phyloP scores from a whole-genome alignment of 306 rosid genomes.

The Prunus mira region DNA sequence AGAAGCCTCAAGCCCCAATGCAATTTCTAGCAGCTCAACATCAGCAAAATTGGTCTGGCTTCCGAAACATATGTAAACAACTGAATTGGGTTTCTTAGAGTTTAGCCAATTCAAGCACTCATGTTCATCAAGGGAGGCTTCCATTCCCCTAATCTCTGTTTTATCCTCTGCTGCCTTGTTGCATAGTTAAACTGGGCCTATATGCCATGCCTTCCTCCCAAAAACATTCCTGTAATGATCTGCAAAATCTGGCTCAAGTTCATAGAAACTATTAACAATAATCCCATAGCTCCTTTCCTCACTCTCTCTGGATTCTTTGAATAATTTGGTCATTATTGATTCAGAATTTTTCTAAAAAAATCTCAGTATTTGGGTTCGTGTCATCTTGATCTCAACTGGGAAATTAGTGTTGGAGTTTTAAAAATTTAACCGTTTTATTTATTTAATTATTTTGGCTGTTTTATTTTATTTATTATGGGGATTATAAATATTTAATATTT shows the following conservation, averaged over 20 bases:
- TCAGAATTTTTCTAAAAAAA: neutral
- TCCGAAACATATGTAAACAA: conserved; percentile 35
- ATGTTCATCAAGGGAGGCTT: conserved; percentile 12
- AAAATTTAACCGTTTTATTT: no score
- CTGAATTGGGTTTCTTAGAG: conserved; percentile 26
- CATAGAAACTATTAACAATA: conserved; percentile 8
- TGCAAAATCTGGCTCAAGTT: conserved; percentile 10
- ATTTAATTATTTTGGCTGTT: no score
- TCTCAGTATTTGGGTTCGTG: conserved; percentile 8
- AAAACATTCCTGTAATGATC: conserved; percentile 8
- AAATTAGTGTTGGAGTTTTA: conserved; percentile 14
- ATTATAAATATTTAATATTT: no score
- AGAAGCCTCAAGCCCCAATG: conserved; percentile 33
- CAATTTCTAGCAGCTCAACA: conserved; percentile 29
- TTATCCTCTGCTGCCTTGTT: conserved; percentile 8
- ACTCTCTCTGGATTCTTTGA: neutral
- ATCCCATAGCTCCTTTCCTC: conserved; percentile 2
- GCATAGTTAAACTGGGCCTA: conserved; percentile 31
- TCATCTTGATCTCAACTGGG: conserved; percentile 38
- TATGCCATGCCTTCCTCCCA: conserved; percentile 22
- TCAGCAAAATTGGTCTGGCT: conserved; percentile 20
- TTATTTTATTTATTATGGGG: no score
- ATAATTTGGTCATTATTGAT: neutral
- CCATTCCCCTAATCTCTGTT: conserved; percentile 10
- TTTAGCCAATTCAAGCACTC: conserved; percentile 36